phyloP scores from a whole-genome alignment of 2,329 filamentous ascomycete species.

The Alternaria consortialis region DNA sequence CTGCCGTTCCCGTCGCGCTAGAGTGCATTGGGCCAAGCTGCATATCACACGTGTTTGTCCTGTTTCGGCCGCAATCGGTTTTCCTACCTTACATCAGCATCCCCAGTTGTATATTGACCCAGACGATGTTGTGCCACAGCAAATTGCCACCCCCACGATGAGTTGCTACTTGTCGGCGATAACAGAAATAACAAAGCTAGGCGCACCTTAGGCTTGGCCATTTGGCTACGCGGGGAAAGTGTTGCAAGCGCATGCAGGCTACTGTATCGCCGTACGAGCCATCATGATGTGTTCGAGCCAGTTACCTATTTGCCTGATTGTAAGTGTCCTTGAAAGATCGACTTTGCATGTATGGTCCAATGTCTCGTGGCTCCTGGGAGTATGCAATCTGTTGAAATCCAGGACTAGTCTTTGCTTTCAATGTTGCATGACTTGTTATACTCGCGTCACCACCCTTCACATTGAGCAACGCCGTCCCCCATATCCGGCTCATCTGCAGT shows the following conservation, averaged over 20 bases:
- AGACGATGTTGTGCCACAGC: background rate
- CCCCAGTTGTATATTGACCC: background rate
- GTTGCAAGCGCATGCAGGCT: background rate
- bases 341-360: background rate
- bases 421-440: background rate
- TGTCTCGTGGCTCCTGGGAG: background rate
- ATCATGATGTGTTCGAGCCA: background rate
- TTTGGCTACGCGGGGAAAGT: background rate
- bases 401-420: background rate
- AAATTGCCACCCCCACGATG: constrained; percentile 4
- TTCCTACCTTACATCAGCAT: constrained; percentile 1
- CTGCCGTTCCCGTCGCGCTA: constrained; percentile 21
- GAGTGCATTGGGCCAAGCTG: background rate
- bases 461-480: background rate
- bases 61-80: constrained; percentile 1
- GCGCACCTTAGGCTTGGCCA: background rate
- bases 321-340: background rate
- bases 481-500: background rate
- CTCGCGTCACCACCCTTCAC: background rate
- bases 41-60: constrained; percentile 10
- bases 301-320: background rate
- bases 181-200: background rate
- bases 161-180: background rate
- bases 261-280: background rate
- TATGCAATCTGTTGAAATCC: background rate